Conservation (phyloP, 192 early-diverging fungal species). For the Pilaira anomala region DNA sequence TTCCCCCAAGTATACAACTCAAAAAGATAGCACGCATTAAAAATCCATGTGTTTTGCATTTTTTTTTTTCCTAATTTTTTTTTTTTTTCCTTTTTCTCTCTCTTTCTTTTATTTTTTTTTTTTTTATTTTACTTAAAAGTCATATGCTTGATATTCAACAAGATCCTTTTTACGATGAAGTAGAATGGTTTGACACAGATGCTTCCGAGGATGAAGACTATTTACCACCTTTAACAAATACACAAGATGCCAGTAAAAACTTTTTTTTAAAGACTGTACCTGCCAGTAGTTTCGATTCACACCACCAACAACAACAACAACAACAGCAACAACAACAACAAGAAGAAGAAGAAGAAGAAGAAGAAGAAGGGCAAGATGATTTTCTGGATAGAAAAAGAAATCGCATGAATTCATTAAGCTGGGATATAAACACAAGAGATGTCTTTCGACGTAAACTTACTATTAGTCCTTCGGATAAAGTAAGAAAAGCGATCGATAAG, state of each 20-base stretch:
- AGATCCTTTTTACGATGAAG: slow-evolving; percentile 1
- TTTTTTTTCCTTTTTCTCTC: not conserved
- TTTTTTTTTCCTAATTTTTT: slow-evolving; percentile 1
- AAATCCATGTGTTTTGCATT: not conserved
- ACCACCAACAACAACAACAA: too few relatives aligned
- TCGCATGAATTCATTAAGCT: slow-evolving; percentile 19
- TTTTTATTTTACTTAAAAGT: not conserved
- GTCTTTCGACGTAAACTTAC: not conserved
- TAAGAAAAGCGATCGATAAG: slow-evolving; percentile 21
- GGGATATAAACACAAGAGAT: slow-evolving; percentile 11
- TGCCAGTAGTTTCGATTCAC: not conserved
- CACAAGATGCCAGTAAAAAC: slow-evolving; percentile 7
- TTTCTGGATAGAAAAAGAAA: slow-evolving; percentile 2
- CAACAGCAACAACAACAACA: not conserved
- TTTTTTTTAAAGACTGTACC: not conserved
- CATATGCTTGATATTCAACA: not conserved
- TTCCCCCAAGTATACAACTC: too few relatives aligned
- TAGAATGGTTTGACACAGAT: slow-evolving; percentile 27
- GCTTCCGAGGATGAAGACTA: slow-evolving; percentile 28
- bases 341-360: slow-evolving; percentile 9
- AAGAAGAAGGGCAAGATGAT: not conserved
- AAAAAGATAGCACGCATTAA: slow-evolving; percentile 1
- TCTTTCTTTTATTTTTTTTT: not conserved
- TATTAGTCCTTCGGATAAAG: slow-evolving; percentile 14
- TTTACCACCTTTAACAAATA: slow-evolving; percentile 14